Conservation (phyloP, 768 basidiomycete species). For the Rhodosporidiobolus odoratus region DNA sequence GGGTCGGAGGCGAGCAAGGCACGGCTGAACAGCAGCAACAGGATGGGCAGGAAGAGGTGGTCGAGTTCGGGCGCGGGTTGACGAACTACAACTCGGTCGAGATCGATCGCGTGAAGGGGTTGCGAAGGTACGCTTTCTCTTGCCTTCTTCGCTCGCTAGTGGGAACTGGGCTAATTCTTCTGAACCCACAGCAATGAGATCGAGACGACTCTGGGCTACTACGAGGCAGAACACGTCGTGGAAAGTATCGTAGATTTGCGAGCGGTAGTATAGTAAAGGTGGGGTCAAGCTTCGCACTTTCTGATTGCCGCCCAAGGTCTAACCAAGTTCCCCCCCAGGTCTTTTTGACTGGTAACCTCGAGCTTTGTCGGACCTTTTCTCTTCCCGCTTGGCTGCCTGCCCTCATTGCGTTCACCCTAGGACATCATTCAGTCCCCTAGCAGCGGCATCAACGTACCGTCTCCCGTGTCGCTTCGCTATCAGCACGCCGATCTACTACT, state of each 20-base stretch:
- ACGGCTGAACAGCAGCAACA: neutral
- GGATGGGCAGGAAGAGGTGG: conserved; percentile 61
- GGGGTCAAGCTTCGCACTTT: too few relatives aligned
- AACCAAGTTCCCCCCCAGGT: too few relatives aligned
- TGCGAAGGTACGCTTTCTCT: conserved; percentile 68
- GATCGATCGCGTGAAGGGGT: conserved; percentile 76
- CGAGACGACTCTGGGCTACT: conserved; percentile 53
- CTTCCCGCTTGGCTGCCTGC: too few relatives aligned
- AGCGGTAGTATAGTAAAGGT: neutral
- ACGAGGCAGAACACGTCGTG: conserved; percentile 93
- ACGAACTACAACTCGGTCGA: conserved; percentile 95
- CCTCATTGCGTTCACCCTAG: too few relatives aligned
- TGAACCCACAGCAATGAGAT: neutral
- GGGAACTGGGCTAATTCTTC: neutral
- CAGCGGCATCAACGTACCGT: too few relatives aligned
- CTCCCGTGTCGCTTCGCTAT: too few relatives aligned
- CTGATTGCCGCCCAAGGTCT: too few relatives aligned
- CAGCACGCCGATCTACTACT: too few relatives aligned
- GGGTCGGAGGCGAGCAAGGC: neutral
- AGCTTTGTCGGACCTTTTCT: too few relatives aligned
- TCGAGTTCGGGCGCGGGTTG: conserved; percentile 88
- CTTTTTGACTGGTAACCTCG: too few relatives aligned
- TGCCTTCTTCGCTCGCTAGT: neutral
- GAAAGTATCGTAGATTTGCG: conserved; percentile 49
- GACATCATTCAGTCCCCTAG: too few relatives aligned